Evolutionary conservation across 768 basidiomycete species (phyloP).

Genomic region (Cystofilobasidium capitatum): DNA sequence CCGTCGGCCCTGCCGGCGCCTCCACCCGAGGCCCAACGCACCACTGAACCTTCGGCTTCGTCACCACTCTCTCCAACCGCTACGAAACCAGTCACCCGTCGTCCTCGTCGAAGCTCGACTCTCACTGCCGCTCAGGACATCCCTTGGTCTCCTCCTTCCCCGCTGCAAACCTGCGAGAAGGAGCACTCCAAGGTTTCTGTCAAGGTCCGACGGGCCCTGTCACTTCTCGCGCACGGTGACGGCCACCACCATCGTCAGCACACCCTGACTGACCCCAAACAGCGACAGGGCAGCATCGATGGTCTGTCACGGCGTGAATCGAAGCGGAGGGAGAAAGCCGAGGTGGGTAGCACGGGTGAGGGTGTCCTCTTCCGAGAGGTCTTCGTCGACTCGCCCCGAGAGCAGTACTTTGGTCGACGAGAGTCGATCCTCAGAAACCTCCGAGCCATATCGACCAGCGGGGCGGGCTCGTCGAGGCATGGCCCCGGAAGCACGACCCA

Average conservation of each 20-base stretch:
- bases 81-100: not conserved
- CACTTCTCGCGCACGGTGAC: not conserved
- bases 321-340: not conserved
- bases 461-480: not conserved
- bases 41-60: not conserved
- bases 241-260: not conserved
- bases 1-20: not conserved
- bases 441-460: not conserved
- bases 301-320: not conserved
- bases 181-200: not conserved
- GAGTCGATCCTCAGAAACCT: not conserved
- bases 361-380: not conserved
- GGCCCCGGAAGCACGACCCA: not conserved
- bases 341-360: not conserved
- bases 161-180: not conserved
- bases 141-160: not conserved
- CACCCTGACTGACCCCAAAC: not conserved
- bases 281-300: not conserved
- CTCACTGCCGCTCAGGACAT: not conserved
- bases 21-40: not conserved
- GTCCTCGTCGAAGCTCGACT: not conserved
- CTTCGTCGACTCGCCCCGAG: not conserved
- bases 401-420: not conserved
- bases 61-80: not conserved
- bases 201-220: constrained; percentile 3